phyloP scores from a whole-genome alignment of 106 monocot genomes.

The Dendrobium chrysotoxum region DNA sequence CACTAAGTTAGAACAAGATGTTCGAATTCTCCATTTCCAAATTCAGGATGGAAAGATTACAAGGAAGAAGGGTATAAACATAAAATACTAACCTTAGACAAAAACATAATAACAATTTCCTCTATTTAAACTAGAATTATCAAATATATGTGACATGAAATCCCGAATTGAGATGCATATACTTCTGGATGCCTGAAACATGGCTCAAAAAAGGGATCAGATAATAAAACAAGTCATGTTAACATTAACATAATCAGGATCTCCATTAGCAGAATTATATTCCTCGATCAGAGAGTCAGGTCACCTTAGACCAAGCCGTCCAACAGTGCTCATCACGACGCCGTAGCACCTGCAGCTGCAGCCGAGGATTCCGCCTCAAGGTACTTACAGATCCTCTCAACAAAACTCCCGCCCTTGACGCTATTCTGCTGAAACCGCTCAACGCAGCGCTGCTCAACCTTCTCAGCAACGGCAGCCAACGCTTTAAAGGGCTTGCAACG shows the following conservation, averaged over 20 bases:
- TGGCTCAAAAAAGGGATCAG: not conserved
- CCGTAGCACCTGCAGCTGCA: conserved; percentile 12
- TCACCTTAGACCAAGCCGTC: not conserved
- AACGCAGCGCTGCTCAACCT: conserved; percentile 84
- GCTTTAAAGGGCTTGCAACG: conserved; percentile 74
- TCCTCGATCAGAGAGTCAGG: not conserved
- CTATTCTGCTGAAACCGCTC: conserved; percentile 91
- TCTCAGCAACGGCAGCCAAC: conserved; percentile 76
- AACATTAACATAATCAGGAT: not conserved
- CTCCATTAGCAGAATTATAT: not conserved
- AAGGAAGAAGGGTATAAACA: not conserved
- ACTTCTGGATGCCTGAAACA: not conserved
- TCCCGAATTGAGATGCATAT: not conserved
- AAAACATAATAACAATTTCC: not conserved
- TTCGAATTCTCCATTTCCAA: not conserved
- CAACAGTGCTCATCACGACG: conserved; percentile 1
- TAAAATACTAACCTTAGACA: too few relatives aligned
- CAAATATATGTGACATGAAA: not conserved
- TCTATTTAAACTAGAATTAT: not conserved
- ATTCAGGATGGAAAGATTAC: not conserved
- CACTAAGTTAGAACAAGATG: not conserved
- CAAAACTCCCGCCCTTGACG: conserved; percentile 79
- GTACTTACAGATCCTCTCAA: conserved; percentile 81
- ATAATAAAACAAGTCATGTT: not conserved
- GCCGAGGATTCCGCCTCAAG: conserved; percentile 54